Conservation (phyloP, 768 basidiomycete species). For the Hirschioporus abietinus region DNA sequence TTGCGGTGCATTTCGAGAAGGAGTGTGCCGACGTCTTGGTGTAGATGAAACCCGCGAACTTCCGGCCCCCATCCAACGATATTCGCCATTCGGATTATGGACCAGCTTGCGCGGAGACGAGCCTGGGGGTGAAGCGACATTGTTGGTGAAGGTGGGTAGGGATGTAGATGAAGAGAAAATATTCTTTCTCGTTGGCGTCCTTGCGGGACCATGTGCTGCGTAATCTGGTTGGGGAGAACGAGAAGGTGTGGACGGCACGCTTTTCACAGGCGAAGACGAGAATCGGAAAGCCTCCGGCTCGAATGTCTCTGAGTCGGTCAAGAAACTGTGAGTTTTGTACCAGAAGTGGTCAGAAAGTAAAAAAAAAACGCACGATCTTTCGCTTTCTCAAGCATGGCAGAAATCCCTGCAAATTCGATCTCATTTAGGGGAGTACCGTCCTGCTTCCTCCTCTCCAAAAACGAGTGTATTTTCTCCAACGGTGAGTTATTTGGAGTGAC, state of each 20-base stretch:
- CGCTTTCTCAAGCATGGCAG: slow-evolving; percentile 48
- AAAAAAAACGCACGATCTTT: slow-evolving; percentile 34
- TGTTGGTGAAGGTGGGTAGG: slow-evolving; percentile 18
- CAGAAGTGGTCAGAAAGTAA: background rate
- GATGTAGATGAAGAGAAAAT: slow-evolving; percentile 19
- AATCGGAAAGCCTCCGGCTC: slow-evolving; percentile 60
- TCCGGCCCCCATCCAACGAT: slow-evolving; percentile 72
- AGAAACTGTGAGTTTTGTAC: background rate
- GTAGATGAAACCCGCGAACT: slow-evolving; percentile 44
- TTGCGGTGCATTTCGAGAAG: slow-evolving; percentile 2
- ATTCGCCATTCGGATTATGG: slow-evolving; percentile 70
- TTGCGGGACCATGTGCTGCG: slow-evolving; percentile 10
- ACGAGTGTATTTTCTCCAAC: background rate
- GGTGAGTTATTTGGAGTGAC: background rate
- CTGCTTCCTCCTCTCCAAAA: slow-evolving; percentile 27
- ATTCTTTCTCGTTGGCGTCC: slow-evolving; percentile 11
- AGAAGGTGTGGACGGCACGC: slow-evolving; percentile 29
- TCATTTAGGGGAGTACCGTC: slow-evolving; percentile 43
- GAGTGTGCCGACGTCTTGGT: background rate
- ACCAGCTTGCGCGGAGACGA: slow-evolving; percentile 45
- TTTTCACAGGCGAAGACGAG: slow-evolving; percentile 40
- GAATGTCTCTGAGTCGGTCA: slow-evolving; percentile 16
- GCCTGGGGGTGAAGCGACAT: slow-evolving; percentile 26
- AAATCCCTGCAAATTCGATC: slow-evolving; percentile 49
- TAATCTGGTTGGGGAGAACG: slow-evolving; percentile 3